Evolutionary conservation across 106 monocot genomes (phyloP).

Genomic region (Acanthochlamys bracteata): DNA sequence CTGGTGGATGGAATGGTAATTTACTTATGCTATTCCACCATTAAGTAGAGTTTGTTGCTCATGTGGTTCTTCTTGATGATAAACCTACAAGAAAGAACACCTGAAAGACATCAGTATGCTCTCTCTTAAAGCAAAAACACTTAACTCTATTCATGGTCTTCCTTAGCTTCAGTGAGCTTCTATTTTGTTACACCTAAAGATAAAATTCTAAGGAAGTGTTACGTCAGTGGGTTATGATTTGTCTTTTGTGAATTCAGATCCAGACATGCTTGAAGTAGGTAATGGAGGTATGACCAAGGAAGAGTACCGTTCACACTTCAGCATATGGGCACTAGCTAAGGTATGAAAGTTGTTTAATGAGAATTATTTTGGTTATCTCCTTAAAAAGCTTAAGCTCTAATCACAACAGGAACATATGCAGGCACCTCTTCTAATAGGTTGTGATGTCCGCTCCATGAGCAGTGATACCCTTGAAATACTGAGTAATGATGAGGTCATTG

Average conservation of each 20-base stretch:
- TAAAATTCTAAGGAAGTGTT: too few relatives aligned
- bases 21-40: too few relatives aligned
- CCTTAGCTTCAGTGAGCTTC: too few relatives aligned
- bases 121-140: too few relatives aligned
- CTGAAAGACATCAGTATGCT: too few relatives aligned
- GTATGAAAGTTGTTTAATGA: slow-evolving; percentile 16
- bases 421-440: slow-evolving; percentile 88
- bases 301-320: slow-evolving; percentile 84
- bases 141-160: too few relatives aligned
- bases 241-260: slow-evolving; percentile 39
- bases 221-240: too few relatives aligned
- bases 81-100: too few relatives aligned
- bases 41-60: too few relatives aligned
- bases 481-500: slow-evolving; percentile 32
- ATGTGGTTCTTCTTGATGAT: too few relatives aligned
- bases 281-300: slow-evolving; percentile 82
- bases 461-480: slow-evolving; percentile 53
- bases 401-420: slow-evolving; percentile 3
- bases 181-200: too few relatives aligned
- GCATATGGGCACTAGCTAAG: slow-evolving; percentile 90
- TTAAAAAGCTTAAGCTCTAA: not conserved
- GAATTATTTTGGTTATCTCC: not conserved
- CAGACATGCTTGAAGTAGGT: slow-evolving; percentile 91
- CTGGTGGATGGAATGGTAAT: slow-evolving; percentile 89
- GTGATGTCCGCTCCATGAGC: slow-evolving; percentile 68